Evolutionary conservation across 768 basidiomycete genomes (phyloP).

Genomic region (Suillus variegatus): DNA sequence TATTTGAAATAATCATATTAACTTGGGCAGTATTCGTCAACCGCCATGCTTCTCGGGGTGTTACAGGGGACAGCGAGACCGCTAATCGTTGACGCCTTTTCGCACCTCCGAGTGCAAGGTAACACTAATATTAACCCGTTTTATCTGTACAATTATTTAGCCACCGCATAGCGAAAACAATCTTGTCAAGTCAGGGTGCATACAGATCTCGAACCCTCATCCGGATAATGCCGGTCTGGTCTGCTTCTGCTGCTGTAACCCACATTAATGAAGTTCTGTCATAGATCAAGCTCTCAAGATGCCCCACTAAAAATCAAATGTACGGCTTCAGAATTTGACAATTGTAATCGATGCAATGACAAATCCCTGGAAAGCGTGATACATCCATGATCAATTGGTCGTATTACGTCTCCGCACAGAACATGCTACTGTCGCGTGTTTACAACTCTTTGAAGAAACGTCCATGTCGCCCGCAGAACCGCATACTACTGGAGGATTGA

Average conservation of each 20-base stretch:
- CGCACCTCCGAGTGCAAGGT: not conserved
- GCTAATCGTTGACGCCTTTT: not conserved
- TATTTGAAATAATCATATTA: not conserved
- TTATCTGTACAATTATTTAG: too few species aligned
- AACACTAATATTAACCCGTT: not conserved
- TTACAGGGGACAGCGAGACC: not conserved
- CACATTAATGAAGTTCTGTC: too few species aligned
- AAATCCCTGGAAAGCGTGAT: not conserved
- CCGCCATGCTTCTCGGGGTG: not conserved
- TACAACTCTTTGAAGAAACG: not conserved
- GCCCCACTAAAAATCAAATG: not conserved
- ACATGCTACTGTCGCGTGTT: not conserved
- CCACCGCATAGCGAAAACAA: too few species aligned
- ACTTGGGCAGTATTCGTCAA: not conserved
- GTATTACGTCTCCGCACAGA: not conserved
- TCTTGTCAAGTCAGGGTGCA: not conserved
- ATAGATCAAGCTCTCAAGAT: not conserved
- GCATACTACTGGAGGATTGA: not conserved
- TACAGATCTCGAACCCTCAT: not conserved
- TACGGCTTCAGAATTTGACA: not conserved
- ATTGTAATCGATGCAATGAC: not conserved
- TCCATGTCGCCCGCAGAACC: not conserved
- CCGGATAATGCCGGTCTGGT: not conserved
- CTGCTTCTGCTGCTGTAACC: not conserved
- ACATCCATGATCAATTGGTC: not conserved